Evolutionary conservation across 148 eudicot species (phyloP), one percentile per base, ranked within the genome.

Genomic region (Heliosperma pusillum): DNA sequence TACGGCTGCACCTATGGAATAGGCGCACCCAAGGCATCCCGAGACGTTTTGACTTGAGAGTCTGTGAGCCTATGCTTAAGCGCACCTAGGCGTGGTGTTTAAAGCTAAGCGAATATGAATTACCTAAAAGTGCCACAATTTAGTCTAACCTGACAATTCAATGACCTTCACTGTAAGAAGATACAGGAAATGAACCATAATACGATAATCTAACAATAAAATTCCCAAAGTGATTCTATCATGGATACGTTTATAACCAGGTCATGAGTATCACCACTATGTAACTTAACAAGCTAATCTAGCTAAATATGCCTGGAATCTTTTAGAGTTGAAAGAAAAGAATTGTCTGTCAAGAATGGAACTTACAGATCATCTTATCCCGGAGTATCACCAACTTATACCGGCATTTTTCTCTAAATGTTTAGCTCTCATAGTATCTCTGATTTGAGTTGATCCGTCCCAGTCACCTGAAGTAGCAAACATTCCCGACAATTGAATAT

Each of bases 391-490:
- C 85, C 87, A 82, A 67, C 85, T 86, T 7, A 77, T 73, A 40
- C 94, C 99, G 61, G 97, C 84, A 73, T 61, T 77, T 75, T 92
- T 95, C 24, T 84, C 77, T 26, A 90, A 72, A 73, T 84, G 65
- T 72, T 80, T 85, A 27, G 79, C 82, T 75, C 74, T 86, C 97
- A 90, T 95, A 66, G 84, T 73, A 68, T 82, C 77, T 71, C 99
- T 90, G 25, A 90, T 84, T 70, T 80, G 66, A 29, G 64, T 85
- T 45, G 96, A 95, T 70, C 81, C 76, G 74, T 83, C 82, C 99
- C 99, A 95, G 59, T 95, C 96, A 68, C 87, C 93, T 10, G 81
- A 77, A 74, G 85, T 65, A 25, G 96, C 97, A 81, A 95, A 84
- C 69, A 90, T 77, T 57, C 89, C 87, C 21, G 93, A 87, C 57